Evolutionary conservation across 1,284 basidiomycete species (phyloP), one percentile per base, ranked within the genome.

Genomic region (Wolfiporia cocos): DNA sequence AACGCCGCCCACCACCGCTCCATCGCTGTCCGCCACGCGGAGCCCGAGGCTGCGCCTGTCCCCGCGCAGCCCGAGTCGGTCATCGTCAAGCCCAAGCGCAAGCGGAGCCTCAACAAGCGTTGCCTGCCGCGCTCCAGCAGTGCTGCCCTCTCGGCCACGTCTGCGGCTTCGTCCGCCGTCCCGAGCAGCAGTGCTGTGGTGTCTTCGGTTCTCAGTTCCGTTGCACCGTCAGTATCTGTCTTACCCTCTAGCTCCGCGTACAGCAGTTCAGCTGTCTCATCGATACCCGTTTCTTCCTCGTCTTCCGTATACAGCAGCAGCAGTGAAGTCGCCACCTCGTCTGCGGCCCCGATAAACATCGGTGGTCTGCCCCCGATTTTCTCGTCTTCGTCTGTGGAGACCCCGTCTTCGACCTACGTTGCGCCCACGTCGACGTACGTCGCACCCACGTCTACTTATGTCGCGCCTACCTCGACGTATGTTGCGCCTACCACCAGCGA

Each of bases 1-100:
- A 57, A 63, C 48, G 44, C 43, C 15, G 41, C 54, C 43, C 64
- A 63, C 35, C 67, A 59, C 47, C 60, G 56, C 36, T 57, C 50
- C 40, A 12, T 65, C 41, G 57, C 54, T 7, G 60, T 53, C 37
- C 65, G 64, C 49, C 58, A 69, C 38, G 54, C 64, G 54, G 64
- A 49, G 51, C 59, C 48, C 10, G 68, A 64, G 37, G 68, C 63
- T 15, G 46, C 46, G 19, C 45, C 54, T 15, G 44, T 50, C 43
- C 46, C 58, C 37, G 46, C 68, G 64, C 44, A 61, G 65, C 37
- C 41, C 14, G 35, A 42, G 36, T 5, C 11, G 14, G 26, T 62
- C 23, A 41, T 51, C 7, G 44, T 48, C 32, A 49, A 50, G 31
- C 52, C 54, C 39, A 40, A 41, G 37, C 51, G 52, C 44, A 62